A percentile compares a stretch with the other conserved stretches of the same genome.
Evolutionary conservation across 2,329 filamentous ascomycete genomes (phyloP).

Genomic region (Colletotrichum sidae): DNA sequence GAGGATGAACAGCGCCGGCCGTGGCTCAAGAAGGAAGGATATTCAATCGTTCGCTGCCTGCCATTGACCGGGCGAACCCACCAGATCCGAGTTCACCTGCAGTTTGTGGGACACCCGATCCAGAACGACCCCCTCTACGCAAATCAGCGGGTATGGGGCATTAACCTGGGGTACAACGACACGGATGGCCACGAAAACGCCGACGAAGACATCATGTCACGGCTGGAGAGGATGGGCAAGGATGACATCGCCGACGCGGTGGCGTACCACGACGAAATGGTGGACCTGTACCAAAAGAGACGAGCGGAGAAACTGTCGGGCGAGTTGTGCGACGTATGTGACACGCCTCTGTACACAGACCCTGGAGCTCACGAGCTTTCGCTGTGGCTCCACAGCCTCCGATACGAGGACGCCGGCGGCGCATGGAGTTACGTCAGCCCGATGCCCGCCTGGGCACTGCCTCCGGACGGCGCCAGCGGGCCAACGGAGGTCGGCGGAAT

Average conservation of each 20-base stretch:
- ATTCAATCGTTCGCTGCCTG: slow-evolving; percentile 94
- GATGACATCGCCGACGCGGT: slow-evolving; percentile 91
- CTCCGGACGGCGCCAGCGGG: slow-evolving; percentile 78
- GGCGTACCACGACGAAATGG: slow-evolving; percentile 93
- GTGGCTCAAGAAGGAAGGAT: slow-evolving; percentile 75
- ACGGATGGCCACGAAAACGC: slow-evolving; percentile 75
- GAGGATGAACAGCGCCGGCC: slow-evolving; percentile 46
- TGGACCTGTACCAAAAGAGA: slow-evolving; percentile 87
- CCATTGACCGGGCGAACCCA: slow-evolving; percentile 95
- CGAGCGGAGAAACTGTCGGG: slow-evolving; percentile 96
- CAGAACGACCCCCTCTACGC: slow-evolving; percentile 98
- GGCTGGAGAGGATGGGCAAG: slow-evolving; percentile 91
- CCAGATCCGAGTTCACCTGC: slow-evolving; percentile 93
- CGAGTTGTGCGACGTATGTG: slow-evolving; percentile 81
- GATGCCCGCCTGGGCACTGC: slow-evolving; percentile 87
- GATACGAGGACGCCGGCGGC: slow-evolving; percentile 87
- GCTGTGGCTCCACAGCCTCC: slow-evolving; percentile 91
- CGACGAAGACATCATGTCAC: slow-evolving; percentile 90
- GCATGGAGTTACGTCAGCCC: slow-evolving; percentile 89
- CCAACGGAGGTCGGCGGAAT: slow-evolving; percentile 75
- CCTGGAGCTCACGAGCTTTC: slow-evolving; percentile 90
- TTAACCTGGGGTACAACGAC: slow-evolving; percentile 76
- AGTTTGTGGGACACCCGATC: slow-evolving; percentile 94
- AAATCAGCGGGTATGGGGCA: slow-evolving; percentile 91
- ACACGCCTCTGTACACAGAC: slow-evolving; percentile 92